These are phyloP conservation scores for Chondrostereum purpureum DNA, from an alignment of 1,284 basidiomycete species.

Conservation along the genomic window DNA sequence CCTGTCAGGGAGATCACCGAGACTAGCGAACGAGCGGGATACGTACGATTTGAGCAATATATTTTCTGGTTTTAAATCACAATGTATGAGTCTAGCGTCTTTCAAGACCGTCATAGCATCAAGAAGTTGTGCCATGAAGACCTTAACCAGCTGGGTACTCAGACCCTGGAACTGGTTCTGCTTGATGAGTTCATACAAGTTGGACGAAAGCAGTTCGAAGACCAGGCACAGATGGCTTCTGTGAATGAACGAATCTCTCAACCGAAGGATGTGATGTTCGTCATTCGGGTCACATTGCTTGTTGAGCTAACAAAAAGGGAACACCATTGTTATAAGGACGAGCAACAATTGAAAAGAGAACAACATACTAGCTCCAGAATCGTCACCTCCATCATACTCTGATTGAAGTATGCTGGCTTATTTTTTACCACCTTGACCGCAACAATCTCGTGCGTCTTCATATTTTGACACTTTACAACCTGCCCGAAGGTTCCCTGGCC, in stretches of 20 bases:
- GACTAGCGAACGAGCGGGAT: conserved; percentile 8
- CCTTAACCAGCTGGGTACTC: conserved; percentile 94
- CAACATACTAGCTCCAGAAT: conserved; percentile 85
- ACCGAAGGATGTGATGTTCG: conserved; percentile 93
- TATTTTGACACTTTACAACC: conserved; percentile 99
- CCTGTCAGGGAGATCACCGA: neutral
- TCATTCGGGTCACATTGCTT: conserved; percentile 89
- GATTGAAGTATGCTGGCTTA: conserved; percentile 98
- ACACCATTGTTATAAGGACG: conserved; percentile 8
- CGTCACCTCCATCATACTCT: conserved; percentile 99
- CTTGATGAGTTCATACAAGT: conserved; percentile 99
- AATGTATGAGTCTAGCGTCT: conserved; percentile 94
- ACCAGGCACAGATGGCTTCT: conserved; percentile 95
- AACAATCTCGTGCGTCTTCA: conserved; percentile 97
- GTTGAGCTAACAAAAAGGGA: conserved; percentile 62
- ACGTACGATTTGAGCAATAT: conserved; percentile 90
- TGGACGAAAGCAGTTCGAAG: conserved; percentile 95
- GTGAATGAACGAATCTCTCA: conserved; percentile 96
- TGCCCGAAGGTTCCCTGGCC: conserved; percentile 99
- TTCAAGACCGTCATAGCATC: conserved; percentile 92
- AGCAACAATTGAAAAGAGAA: conserved; percentile 23
- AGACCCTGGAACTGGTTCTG: conserved; percentile 99
- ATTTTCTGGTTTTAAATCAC: conserved; percentile 97
- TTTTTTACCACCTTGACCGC: conserved; percentile 99
- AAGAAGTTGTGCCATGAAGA: conserved; percentile 93